Conservation (phyloP, 768 basidiomycete species). For the Gymnopilus dilepis region DNA sequence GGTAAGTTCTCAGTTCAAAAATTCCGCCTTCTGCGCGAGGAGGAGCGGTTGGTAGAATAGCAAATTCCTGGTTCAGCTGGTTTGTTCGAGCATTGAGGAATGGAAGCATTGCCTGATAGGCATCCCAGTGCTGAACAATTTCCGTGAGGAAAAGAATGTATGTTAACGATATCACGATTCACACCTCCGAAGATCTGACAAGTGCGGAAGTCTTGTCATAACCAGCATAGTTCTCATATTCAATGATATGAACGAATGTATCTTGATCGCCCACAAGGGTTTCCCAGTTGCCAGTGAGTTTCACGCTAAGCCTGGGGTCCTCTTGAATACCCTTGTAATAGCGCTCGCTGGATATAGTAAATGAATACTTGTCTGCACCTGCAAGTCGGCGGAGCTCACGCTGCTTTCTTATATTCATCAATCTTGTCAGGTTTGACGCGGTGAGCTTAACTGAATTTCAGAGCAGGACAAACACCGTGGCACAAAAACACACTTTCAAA, state of each 20-base stretch:
- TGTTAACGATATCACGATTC: conserved; percentile 22
- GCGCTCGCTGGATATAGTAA: conserved; percentile 57
- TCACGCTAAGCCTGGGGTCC: conserved; percentile 76
- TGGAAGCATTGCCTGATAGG: conserved; percentile 79
- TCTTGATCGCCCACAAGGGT: conserved; percentile 89
- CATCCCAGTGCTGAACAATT: conserved; percentile 58
- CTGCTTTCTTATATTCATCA: conserved; percentile 87
- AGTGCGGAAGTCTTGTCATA: conserved; percentile 78
- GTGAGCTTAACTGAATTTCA: conserved; percentile 62
- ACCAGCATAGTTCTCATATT: conserved; percentile 93
- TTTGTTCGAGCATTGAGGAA: conserved; percentile 71
- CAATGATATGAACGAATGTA: conserved; percentile 79
- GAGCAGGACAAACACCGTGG: background rate
- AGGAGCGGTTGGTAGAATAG: conserved; percentile 90
- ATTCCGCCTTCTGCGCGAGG: conserved; percentile 88
- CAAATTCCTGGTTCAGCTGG: conserved; percentile 93
- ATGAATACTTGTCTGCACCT: background rate
- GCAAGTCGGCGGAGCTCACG: conserved; percentile 53
- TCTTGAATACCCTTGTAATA: conserved; percentile 85
- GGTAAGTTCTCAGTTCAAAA: conserved; percentile 92
- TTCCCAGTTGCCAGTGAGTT: conserved; percentile 95
- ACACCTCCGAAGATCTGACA: conserved; percentile 69
- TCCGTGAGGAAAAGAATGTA: conserved; percentile 6
- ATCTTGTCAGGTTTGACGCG: conserved; percentile 80
- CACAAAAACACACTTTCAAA: conserved; percentile 70